A percentile compares a stretch with the other conserved stretches of the same genome.
phyloP scores from a whole-genome alignment of 2,329 filamentous ascomycete species.

The Talaromyces sp. region DNA sequence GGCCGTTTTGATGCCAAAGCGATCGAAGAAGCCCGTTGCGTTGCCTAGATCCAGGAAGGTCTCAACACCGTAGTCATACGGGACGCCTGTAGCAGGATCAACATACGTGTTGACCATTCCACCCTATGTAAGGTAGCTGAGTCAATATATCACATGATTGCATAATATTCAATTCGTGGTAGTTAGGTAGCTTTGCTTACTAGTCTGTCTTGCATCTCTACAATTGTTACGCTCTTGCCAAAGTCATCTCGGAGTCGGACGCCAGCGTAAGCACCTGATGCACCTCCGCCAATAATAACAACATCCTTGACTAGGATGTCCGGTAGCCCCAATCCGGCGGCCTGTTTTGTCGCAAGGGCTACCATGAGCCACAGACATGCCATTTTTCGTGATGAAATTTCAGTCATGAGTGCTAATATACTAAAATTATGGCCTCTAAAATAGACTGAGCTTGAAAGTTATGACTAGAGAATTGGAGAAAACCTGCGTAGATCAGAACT shows the following conservation, averaged over 20 bases:
- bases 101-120: slow-evolving; percentile 33
- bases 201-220: slow-evolving; percentile 34
- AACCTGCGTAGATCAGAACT: background rate
- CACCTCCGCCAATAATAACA: slow-evolving; percentile 35
- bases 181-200: background rate
- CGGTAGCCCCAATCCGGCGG: background rate
- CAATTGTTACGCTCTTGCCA: slow-evolving; percentile 31
- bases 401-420: background rate
- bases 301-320: slow-evolving; percentile 30
- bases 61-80: slow-evolving; percentile 33
- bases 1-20: slow-evolving; percentile 26
- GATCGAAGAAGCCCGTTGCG: slow-evolving; percentile 27
- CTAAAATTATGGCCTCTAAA: background rate
- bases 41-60: slow-evolving; percentile 33
- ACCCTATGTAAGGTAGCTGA: slow-evolving; percentile 19
- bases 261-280: slow-evolving; percentile 34
- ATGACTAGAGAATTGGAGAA: background rate
- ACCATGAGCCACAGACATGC: background rate
- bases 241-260: slow-evolving; percentile 29
- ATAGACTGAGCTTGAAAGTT: background rate
- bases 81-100: slow-evolving; percentile 27
- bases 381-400: background rate
- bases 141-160: background rate
- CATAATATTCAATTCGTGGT: background rate
- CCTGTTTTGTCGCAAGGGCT: background rate